phyloP scores from a whole-genome alignment of 192 early-diverging fungal species.

The Coemansia interrupta region DNA sequence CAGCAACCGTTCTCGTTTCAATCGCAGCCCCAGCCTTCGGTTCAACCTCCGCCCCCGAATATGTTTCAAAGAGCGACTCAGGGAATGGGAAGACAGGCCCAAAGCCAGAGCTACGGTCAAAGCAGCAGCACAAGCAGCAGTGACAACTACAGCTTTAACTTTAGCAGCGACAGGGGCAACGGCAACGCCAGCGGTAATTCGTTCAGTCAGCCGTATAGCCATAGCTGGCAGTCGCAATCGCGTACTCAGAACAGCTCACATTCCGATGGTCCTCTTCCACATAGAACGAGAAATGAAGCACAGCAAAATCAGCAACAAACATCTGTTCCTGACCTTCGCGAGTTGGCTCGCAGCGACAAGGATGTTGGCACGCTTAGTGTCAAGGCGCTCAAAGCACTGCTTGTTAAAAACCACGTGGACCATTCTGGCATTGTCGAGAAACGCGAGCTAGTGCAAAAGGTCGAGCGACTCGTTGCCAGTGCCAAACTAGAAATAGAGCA shows the following conservation, averaged over 20 bases:
- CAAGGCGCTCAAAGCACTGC: conserved; percentile 65
- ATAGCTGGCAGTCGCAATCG: conserved; percentile 13
- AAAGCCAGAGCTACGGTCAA: background rate
- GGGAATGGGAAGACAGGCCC: background rate
- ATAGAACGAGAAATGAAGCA: conserved; percentile 7
- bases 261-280: conserved; percentile 18
- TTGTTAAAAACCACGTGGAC: conserved; percentile 64
- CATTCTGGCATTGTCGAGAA: conserved; percentile 70
- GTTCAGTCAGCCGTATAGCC: background rate
- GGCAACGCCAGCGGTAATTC: background rate
- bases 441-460: conserved; percentile 64
- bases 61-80: background rate
- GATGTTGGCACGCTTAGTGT: conserved; percentile 60
- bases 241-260: conserved; percentile 2
- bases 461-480: conserved; percentile 64
- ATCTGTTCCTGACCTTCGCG: conserved; percentile 21
- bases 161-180: background rate
- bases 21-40: background rate
- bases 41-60: no score
- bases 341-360: conserved; percentile 46
- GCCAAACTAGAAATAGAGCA: conserved; percentile 53
- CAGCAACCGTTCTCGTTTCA: background rate
- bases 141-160: no score
- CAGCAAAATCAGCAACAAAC: background rate
- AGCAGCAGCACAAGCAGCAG: background rate